Conservation (phyloP, 495 filamentous ascomycete genomes). For the Neurospora sp. region DNA sequence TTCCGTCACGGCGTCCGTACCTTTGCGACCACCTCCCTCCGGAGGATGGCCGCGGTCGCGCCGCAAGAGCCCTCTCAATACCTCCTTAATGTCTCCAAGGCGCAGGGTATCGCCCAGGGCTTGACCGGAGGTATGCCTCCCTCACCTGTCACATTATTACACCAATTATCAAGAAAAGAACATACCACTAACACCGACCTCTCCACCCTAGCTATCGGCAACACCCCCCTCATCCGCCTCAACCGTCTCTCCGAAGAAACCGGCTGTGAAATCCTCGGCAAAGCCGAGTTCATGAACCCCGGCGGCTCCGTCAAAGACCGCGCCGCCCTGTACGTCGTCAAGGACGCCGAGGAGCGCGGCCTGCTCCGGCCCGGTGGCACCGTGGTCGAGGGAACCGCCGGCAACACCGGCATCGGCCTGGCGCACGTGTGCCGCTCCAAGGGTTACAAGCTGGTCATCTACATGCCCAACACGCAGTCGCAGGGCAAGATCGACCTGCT, state of each 20-base stretch:
- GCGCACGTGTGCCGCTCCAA: constrained; percentile 91
- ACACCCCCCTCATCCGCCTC: constrained; percentile 87
- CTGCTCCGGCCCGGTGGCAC: constrained; percentile 78
- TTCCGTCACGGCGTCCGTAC: constrained; percentile 42
- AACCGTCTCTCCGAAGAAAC: constrained; percentile 84
- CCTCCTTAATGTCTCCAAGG: constrained; percentile 54
- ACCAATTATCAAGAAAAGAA: background rate
- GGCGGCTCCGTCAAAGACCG: constrained; percentile 95
- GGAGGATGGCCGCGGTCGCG: constrained; percentile 14
- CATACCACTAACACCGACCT: background rate
- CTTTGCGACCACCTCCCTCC: constrained; percentile 39
- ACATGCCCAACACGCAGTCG: constrained; percentile 98
- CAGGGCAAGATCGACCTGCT: constrained; percentile 96
- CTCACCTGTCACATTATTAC: background rate
- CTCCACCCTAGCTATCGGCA: constrained; percentile 68
- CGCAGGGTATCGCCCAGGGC: constrained; percentile 74
- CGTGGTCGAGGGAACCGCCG: constrained; percentile 91
- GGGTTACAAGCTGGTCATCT: constrained; percentile 92
- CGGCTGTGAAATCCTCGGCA: constrained; percentile 89
- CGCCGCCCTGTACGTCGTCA: constrained; percentile 86
- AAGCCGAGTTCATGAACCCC: constrained; percentile 98
- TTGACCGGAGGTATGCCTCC: constrained; percentile 66
- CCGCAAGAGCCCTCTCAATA: constrained; percentile 25
- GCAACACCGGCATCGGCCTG: constrained; percentile 95
- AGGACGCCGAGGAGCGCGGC: constrained; percentile 84